Base-by-base conservation (phyloP, 805 yeast species). In the Sugiyamaella lignohabitans region DNA sequence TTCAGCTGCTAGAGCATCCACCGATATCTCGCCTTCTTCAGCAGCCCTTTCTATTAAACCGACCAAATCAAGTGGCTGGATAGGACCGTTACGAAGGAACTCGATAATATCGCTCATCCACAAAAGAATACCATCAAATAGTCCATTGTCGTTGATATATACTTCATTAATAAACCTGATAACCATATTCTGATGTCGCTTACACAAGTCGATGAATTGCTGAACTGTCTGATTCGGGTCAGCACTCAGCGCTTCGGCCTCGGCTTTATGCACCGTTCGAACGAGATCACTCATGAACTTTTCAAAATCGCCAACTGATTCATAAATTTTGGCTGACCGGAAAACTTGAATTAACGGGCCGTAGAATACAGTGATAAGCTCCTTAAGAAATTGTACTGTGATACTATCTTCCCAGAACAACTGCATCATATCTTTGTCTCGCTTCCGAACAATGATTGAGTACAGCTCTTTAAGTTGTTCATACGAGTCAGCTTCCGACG, bases 371-470 rank as follows among this genome's bases (percentile, higher is more conserved):
- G 86, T 70, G 40, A 93, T 72, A 23, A 87, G 69, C 41, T 85
- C 86, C 53, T 84, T 84, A 48, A 89, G 69, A 37, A 91, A 71
- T 32, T 73, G 73, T n/a, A 88, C 80, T 40, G 94, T 68, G 53
- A 84, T 86, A 0, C 91, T 87, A 56, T 89, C 95, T 40, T 78
- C 79, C 95, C 96, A 87, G 38, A 89, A 61, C 58, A 82, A 81
- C 56, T 80, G 80, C 70, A 89, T 65, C 38, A 83, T 67, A 47
- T 79, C 78, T 60, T 87, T 88, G 59, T 91, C 98, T 32, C 79
- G 76, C 48, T 78, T 81, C 30, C 93, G 74, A 1, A 85, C 68
- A 52, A 74, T 74, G 16, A 84, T 64, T 50, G 76, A 80, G 64
- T 84, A 76, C 45, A 83, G 72, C 46, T 82, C 80, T 49, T 77